These are phyloP conservation scores for Boletus patriciae DNA, from an alignment of 768 basidiomycete species.

Conservation along the genomic window DNA sequence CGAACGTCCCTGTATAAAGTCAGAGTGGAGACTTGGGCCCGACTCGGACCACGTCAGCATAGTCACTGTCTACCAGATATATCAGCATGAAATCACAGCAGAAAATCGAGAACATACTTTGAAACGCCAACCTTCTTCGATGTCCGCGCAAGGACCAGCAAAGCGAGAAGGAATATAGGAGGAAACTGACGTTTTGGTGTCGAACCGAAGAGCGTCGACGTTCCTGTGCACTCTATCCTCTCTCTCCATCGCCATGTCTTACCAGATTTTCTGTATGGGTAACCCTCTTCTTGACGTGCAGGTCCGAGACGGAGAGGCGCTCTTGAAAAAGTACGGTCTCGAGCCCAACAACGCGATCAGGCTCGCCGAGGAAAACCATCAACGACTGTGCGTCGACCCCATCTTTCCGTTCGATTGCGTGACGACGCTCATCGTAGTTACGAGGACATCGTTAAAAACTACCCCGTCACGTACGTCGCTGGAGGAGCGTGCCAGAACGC, in stretches of 20 bases:
- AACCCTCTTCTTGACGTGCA: slow-evolving; percentile 98
- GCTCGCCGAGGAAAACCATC: slow-evolving; percentile 86
- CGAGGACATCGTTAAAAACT: slow-evolving; percentile 75
- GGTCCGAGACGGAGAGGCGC: slow-evolving; percentile 78
- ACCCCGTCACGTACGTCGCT: slow-evolving; percentile 86
- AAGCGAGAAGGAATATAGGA: too few species aligned
- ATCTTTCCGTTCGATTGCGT: not conserved
- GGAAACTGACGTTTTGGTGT: too few species aligned
- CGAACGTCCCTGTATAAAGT: slow-evolving; percentile 18
- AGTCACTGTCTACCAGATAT: too few species aligned
- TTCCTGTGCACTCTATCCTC: slow-evolving; percentile 1
- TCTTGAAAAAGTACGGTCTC: slow-evolving; percentile 87
- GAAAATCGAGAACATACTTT: too few species aligned
- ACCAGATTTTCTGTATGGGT: slow-evolving; percentile 84
- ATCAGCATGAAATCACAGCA: too few species aligned
- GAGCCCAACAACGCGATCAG: slow-evolving; percentile 91
- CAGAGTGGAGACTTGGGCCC: too few species aligned
- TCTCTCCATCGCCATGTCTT: slow-evolving; percentile 44
- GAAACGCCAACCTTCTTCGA: too few species aligned
- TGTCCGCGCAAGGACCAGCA: too few species aligned
- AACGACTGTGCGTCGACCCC: slow-evolving; percentile 58
- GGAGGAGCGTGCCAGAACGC: slow-evolving; percentile 97
- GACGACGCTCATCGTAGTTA: slow-evolving; percentile 54
- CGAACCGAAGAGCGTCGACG: slow-evolving; percentile 5
- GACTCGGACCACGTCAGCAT: too few species aligned